These are phyloP conservation scores for Cylindrotheca closterium DNA, from an alignment of 108 stramenopile genomes.

Conservation along the genomic window DNA sequence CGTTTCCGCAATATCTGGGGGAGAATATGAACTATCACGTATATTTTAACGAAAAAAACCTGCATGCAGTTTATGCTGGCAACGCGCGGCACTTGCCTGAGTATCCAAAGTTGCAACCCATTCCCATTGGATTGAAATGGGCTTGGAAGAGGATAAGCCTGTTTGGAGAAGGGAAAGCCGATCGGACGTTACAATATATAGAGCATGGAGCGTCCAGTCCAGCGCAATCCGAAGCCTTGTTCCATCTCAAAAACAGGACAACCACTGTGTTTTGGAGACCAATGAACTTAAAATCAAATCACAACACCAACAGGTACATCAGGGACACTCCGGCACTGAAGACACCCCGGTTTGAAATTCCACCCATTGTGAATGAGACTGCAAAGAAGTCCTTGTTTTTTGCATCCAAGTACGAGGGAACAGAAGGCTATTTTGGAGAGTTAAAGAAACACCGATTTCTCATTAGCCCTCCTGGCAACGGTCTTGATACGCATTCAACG, in stretches of 20 bases:
- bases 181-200: too few relatives aligned
- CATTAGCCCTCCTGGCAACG: not conserved
- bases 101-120: too few relatives aligned
- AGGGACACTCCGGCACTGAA: constrained; percentile 3
- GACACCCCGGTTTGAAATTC: not conserved
- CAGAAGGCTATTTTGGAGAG: constrained; percentile 50
- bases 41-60: too few relatives aligned
- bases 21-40: too few relatives aligned
- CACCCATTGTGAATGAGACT: not conserved
- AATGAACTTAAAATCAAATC: not conserved
- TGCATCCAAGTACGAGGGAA: constrained; percentile 24
- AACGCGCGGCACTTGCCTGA: too few relatives aligned
- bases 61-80: too few relatives aligned
- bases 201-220: not conserved
- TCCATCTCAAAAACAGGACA: not conserved
- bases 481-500: constrained; percentile 9
- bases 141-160: too few relatives aligned
- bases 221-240: not conserved
- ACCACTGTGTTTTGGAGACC: not conserved
- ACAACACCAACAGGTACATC: not conserved
- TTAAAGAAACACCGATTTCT: constrained; percentile 47
- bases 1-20: constrained; percentile 1
- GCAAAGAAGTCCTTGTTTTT: constrained; percentile 19
- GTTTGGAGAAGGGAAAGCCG: too few relatives aligned
- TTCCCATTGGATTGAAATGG: too few relatives aligned